phyloP scores from a whole-genome alignment of 352 stramenopile genomes.

The Phytophthora ohioensis region DNA sequence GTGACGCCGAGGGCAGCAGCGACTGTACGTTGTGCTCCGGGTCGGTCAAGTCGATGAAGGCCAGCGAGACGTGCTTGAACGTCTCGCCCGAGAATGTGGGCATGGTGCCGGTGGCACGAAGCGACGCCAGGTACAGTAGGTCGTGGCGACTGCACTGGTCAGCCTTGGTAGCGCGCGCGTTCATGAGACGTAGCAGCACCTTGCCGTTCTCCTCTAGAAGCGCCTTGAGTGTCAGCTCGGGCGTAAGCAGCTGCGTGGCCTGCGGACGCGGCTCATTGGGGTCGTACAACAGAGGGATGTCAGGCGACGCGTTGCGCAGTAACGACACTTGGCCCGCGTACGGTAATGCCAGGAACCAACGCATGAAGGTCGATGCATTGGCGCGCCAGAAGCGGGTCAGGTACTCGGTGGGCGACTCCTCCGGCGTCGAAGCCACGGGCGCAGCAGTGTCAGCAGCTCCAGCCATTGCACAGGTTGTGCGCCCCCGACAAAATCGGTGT shows the following conservation, averaged over 20 bases:
- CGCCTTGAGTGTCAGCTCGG: slow-evolving; percentile 76
- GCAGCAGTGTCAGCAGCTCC: slow-evolving; percentile 18
- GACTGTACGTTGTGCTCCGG: slow-evolving; percentile 83
- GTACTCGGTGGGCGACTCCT: slow-evolving; percentile 60
- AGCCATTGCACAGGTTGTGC: slow-evolving; percentile 39
- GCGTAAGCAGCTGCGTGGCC: slow-evolving; percentile 75
- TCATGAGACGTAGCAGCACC: slow-evolving; percentile 77
- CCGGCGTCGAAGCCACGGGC: not conserved
- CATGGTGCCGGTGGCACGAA: slow-evolving; percentile 75
- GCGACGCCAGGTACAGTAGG: slow-evolving; percentile 69
- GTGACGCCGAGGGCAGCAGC: slow-evolving; percentile 70
- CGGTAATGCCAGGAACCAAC: slow-evolving; percentile 82
- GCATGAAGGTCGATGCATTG: slow-evolving; percentile 84
- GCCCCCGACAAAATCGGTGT: not conserved
- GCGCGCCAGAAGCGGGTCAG: slow-evolving; percentile 79
- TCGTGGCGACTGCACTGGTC: slow-evolving; percentile 85
- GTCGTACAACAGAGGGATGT: slow-evolving; percentile 77
- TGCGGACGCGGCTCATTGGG: slow-evolving; percentile 48
- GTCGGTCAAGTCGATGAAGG: slow-evolving; percentile 81
- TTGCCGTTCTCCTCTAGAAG: slow-evolving; percentile 86
- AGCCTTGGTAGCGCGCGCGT: slow-evolving; percentile 68
- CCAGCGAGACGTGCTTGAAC: slow-evolving; percentile 77
- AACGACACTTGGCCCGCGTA: slow-evolving; percentile 82
- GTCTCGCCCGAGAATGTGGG: slow-evolving; percentile 87
- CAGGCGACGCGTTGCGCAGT: slow-evolving; percentile 80